Evolutionary conservation across 2,329 filamentous ascomycete species (phyloP), one percentile per base, ranked within the genome.

Genomic region (Erysiphe pisi): DNA sequence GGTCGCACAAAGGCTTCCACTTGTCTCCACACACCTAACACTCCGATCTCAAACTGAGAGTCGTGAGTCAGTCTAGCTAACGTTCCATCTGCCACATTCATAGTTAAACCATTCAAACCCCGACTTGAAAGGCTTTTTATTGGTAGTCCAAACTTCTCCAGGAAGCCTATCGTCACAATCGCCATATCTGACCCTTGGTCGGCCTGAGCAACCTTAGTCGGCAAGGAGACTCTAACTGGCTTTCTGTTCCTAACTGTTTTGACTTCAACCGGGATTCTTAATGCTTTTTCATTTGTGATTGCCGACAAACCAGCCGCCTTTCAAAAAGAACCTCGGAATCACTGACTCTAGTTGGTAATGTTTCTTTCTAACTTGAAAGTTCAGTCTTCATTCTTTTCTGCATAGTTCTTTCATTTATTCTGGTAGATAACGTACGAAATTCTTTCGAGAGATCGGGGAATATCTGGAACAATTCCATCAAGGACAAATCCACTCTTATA

Each of bases 391-490:
- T 70, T 18, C 28, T 25, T 22, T 31, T 31, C 20, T 40, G 31
- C 63, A 70, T 70, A 36, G 63, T 70, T 70, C 18, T 31, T 40
- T 70, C 28, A 40, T 70, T 70, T 8, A 70, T 31, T 70, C 63
- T 25, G 40, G 63, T 70, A 8, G 63, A 70, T 12, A 70, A 22
- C 28, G 4, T 70, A 14, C 63, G 31, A 36, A 70, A 70, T 9
- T 6, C 63, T 70, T 70, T 52, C 22, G 63, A 70, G 18, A 40
- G n/a, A 22, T 70, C 25, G 18, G 63, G 63, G 25, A 28, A 70
- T 18, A 70, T 70, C 7, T 70, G 63, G 28, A 45, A 70, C 20
- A 70, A 31, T 18, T 70, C 63, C 63, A 70, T 70, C 11, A 70
- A 40, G 63, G 4, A 70, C 11, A 36, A 3, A 20, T 70, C 63